Conservation (phyloP, 805 yeast genomes). For the Sugiyamaella chiloensis region DNA sequence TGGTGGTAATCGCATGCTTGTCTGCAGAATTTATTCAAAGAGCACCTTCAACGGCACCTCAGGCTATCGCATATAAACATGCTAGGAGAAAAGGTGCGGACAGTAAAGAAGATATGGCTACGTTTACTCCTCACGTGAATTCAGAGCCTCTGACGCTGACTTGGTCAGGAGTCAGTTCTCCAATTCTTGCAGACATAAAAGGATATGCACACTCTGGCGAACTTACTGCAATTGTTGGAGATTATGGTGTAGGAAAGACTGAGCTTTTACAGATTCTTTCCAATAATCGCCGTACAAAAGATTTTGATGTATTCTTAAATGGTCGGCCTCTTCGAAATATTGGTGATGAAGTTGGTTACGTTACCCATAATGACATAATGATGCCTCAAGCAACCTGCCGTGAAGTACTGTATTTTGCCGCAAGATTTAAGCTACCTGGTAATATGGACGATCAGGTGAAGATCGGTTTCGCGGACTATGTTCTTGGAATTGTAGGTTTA, state of each 20-base stretch:
- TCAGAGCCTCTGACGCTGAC: neutral
- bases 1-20: constrained; percentile 28
- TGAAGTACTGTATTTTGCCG: constrained; percentile 69
- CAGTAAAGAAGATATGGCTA: neutral
- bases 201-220: constrained; percentile 82
- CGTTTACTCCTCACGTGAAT: neutral
- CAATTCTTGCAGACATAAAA: constrained; percentile 39
- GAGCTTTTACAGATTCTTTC: constrained; percentile 68
- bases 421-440: constrained; percentile 64
- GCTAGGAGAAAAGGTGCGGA: neutral
- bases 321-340: constrained; percentile 60
- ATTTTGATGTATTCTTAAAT: constrained; percentile 70
- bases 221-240: constrained; percentile 78
- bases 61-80: constrained; percentile 18
- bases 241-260: constrained; percentile 83
- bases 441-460: constrained; percentile 55
- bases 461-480: constrained; percentile 62
- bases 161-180: neutral
- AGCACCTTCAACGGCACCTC: constrained; percentile 23
- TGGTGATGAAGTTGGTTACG: constrained; percentile 70
- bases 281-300: constrained; percentile 63
- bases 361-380: constrained; percentile 76
- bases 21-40: constrained; percentile 31
- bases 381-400: constrained; percentile 67
- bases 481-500: constrained; percentile 66